Base-by-base conservation (phyloP, 2,329 filamentous ascomycete species). In the Aspergillus spinulosporus region DNA sequence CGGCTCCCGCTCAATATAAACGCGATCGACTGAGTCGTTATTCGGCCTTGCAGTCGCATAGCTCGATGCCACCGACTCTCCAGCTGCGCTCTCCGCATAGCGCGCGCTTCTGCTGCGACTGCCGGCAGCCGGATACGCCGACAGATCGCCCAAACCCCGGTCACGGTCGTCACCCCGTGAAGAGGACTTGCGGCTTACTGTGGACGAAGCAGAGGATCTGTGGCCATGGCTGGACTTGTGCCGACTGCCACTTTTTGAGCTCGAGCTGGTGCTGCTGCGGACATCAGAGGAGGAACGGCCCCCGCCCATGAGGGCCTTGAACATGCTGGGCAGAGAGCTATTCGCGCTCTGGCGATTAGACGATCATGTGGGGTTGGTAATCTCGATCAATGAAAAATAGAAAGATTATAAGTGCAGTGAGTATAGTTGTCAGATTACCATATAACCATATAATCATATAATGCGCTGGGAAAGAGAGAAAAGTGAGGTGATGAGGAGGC, bases 131-230 rank as follows among this genome's bases (percentile, higher is more conserved):
- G 65, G 52, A 53, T 70, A 69, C 52, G 63, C 54, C 15, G 66
- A 62, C 60, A 71, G 57, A 60, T 74, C 71, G 52, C 68, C 71
- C 61, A 74, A 64, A 54, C 70, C 73, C 53, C 73, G 71, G 56
- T 74, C 74, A 73, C 75, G 75, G 71, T 77, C 75, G 72, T 78
- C 76, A 75, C 72, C 72, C 70, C 74, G 73, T 70, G 75, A 66
- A 69, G 75, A 66, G 54, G 74, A 71, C 64, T 73, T 76, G 63
- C 68, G 72, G 59, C 68, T 71, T 45, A 68, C 67, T 54, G 68
- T 67, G 15, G 70, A 73, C 37, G 65, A 67, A 43, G 59, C 51
- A 43, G 52, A 54, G 37, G 53, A 57, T 62, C 69, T 72, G 36
- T 67, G 69, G 49, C 69, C 63, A 31, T 67, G 69, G 50, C 70